Evolutionary conservation across 352 stramenopile species (phyloP), one percentile per base, ranked within the genome.

Genomic region (Phytophthora fragariaefolia): DNA sequence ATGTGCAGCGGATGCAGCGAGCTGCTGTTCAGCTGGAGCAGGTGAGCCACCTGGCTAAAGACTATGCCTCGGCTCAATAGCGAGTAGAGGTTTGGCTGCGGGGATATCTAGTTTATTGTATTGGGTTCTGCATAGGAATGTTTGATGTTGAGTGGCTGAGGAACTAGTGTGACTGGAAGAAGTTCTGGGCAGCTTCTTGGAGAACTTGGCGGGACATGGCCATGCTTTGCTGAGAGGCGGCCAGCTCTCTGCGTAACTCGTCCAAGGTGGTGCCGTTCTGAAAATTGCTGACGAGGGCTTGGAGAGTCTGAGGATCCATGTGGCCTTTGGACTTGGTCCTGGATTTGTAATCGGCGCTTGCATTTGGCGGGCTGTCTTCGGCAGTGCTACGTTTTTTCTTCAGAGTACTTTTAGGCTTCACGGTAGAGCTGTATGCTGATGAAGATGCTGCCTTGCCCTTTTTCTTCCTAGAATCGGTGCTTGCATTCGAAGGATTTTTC

Each of bases 241-340:
- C 77, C 20, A 95, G 74, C 68, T 95, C 84, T 26, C 74, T 66
- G n/a, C 82, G 75, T 18, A 92, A 59, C 48, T 93, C 84, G 0
- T 88, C 70, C 4, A 92, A 54, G 38, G 74, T 75, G 27, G 83
- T 88, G 43, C 85, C 85, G 38, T 89, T 78, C 71, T 92, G 79
- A 42, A 93, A 83, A 57, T 83, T 92, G 70, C 74, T 90, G 48
- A 93, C 73, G 1, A 93, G 74, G 49, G 73, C 71, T 69, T 93
- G 85, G 42, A 93, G 53, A 0, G 71, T 77, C 46, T 91, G 81
- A 38, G 78, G 68, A 52, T 92, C 81, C 76, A 92, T 83, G 55
- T 77, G 57, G 40, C 63, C 62, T n/a, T 68, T 62, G 47, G 46
- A 43, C 51, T 64, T 71, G 2, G 56, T 28, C 40, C 63, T 58